Conservation (phyloP, 1,139 yeast species). For the Diutina siamensis region DNA sequence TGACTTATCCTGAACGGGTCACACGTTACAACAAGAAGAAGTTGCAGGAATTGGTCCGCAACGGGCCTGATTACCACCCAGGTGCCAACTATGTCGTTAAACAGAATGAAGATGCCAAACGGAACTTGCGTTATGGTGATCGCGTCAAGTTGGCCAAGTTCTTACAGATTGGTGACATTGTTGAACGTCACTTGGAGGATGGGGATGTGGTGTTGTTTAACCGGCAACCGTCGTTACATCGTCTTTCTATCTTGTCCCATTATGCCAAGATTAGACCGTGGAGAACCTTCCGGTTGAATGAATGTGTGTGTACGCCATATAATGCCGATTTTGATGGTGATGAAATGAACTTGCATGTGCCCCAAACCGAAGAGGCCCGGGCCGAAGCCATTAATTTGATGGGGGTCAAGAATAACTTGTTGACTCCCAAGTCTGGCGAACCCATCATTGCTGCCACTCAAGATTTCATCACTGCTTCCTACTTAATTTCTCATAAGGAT, state of each 20-base stretch:
- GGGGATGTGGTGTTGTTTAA: constrained; percentile 94
- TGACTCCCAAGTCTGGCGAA: constrained; percentile 96
- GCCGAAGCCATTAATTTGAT: constrained; percentile 95
- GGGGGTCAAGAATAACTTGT: constrained; percentile 93
- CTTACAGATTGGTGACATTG: constrained; percentile 79
- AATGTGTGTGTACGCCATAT: constrained; percentile 98
- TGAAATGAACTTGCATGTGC: constrained; percentile 98
- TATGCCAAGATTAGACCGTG: constrained; percentile 95
- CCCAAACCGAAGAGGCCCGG: constrained; percentile 97
- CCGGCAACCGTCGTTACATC: constrained; percentile 95
- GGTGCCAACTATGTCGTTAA: constrained; percentile 91
- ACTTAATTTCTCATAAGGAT: constrained; percentile 84
- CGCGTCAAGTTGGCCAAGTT: constrained; percentile 65
- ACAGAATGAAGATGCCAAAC: constrained; percentile 72
- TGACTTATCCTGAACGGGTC: constrained; percentile 93
- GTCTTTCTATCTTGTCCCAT: constrained; percentile 89
- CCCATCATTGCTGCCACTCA: constrained; percentile 99
- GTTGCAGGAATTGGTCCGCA: constrained; percentile 58
- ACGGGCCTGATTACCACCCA: constrained; percentile 86
- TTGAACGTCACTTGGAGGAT: constrained; percentile 96
- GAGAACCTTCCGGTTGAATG: constrained; percentile 95
- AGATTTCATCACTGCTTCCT: constrained; percentile 96
- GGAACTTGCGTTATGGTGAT: constrained; percentile 86
- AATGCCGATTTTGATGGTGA: constrained; percentile 99
- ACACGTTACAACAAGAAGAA: constrained; percentile 79